Evolutionary conservation across 108 stramenopile genomes (phyloP).

Genomic region (Bacterosira constricta): DNA sequence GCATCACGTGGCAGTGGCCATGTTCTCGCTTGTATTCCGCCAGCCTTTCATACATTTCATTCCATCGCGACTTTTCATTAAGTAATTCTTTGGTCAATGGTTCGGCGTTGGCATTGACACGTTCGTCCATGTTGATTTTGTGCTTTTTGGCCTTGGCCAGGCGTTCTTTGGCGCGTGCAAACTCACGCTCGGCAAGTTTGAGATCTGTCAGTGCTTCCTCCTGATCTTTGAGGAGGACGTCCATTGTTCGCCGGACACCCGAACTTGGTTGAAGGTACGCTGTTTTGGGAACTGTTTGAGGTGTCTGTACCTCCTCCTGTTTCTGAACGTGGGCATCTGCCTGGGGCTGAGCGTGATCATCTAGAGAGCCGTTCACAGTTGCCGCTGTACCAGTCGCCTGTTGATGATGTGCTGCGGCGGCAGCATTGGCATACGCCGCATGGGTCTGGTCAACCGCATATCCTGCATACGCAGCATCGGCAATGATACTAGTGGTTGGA

Average conservation of each 20-base stretch:
- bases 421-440: neutral
- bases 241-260: constrained; percentile 9
- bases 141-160: constrained; percentile 12
- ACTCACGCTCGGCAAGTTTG: constrained; percentile 14
- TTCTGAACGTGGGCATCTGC: neutral
- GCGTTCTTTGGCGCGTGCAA: constrained; percentile 5
- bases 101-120: constrained; percentile 7
- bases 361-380: neutral
- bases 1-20: constrained; percentile 54
- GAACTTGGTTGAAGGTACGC: neutral
- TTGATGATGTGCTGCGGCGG: neutral
- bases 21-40: constrained; percentile 39
- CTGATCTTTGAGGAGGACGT: constrained; percentile 15
- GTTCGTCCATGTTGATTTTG: constrained; percentile 12
- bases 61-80: constrained; percentile 43
- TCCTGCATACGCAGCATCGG: neutral
- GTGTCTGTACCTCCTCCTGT: too few relatives aligned
- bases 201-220: constrained; percentile 2
- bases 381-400: neutral
- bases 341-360: neutral
- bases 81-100: constrained; percentile 18
- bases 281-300: neutral
- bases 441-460: neutral
- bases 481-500: neutral
- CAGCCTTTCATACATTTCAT: constrained; percentile 53